Evolutionary conservation across 371 early-diverging fungal species (phyloP).

Genomic region (Basidiobolus heterosporus): DNA sequence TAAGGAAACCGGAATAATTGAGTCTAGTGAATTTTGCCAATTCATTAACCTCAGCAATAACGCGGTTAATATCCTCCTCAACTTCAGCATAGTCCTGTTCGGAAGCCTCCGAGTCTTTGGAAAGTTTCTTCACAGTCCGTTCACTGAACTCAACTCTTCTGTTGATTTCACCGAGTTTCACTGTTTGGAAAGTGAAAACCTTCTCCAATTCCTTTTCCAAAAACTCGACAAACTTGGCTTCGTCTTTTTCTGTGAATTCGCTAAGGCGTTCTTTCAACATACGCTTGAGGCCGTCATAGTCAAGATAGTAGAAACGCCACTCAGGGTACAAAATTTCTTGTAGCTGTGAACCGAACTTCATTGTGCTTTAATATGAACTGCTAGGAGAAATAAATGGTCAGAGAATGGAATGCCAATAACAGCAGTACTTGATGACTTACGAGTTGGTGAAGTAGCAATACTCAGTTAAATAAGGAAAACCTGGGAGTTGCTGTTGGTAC

Average conservation of each 20-base stretch:
- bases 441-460: too few relatives aligned
- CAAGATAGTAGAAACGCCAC: slow-evolving; percentile 81
- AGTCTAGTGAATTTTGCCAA: slow-evolving; percentile 82
- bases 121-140: slow-evolving; percentile 30
- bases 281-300: slow-evolving; percentile 78
- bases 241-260: slow-evolving; percentile 56
- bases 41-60: slow-evolving; percentile 77
- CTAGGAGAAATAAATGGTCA: neutral
- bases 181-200: slow-evolving; percentile 74
- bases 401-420: neutral
- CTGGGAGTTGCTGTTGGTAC: too few relatives aligned
- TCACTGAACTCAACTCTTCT: slow-evolving; percentile 63
- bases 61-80: slow-evolving; percentile 60
- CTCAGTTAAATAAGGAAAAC: too few relatives aligned
- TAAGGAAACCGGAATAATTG: slow-evolving; percentile 92
- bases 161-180: slow-evolving; percentile 76
- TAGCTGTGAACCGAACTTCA: slow-evolving; percentile 91
- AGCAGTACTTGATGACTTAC: too few relatives aligned
- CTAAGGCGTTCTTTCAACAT: slow-evolving; percentile 46
- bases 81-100: slow-evolving; percentile 36
- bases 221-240: slow-evolving; percentile 70
- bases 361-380: slow-evolving; percentile 11
- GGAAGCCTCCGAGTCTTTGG: slow-evolving; percentile 26
- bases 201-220: slow-evolving; percentile 85
- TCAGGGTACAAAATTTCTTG: slow-evolving; percentile 64